Evolutionary conservation across 1,284 basidiomycete species (phyloP), one percentile per base, ranked within the genome.

Genomic region (Vanrija humicola): DNA sequence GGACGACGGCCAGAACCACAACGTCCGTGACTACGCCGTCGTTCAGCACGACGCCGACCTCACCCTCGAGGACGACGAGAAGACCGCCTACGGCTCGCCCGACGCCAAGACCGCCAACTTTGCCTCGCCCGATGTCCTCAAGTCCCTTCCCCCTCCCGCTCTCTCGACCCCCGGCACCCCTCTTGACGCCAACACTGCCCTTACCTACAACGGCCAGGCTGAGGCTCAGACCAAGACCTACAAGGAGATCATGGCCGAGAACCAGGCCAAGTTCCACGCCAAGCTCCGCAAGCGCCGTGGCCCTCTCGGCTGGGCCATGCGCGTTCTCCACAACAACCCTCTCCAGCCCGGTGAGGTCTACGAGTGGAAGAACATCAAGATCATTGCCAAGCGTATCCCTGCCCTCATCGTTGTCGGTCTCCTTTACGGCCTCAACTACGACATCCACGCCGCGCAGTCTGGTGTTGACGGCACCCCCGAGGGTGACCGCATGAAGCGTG

Each of bases 391-490:
- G 50, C 62, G 68, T 19, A 58, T 70, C 48, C 68, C 68, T 14
- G 67, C 70, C 48, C 57, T 62, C 55, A 61, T 64, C 43, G 55
- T 58, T 29, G 54, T 46, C 43, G 64, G 63, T 40, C 47, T 55
- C 43, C 55, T 68, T 14, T 71, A 71, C 64, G 69, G 69, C 62
- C 49, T 67, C 26, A 52, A 69, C 60, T 71, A 71, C 61, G 74
- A 77, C 58, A 74, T 75, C 34, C 73, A 78, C 64, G 68, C 63
- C 14, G 70, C 72, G 38, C 76, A 79, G 59, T 54, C 65, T 7
- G 75, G 75, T 48, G 65, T 69, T 38, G 59, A 60, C 43, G 74
- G 72, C 48, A 76, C 76, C 0, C 63, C 69, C 29, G 73, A 78
- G 47, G 73, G 69, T 28, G 59, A 63, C n/a, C 67, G 74, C 29